Evolutionary conservation across 108 stramenopile genomes (phyloP), one percentile per base, ranked within the genome.

Genomic region (Bacterosira constricta): DNA sequence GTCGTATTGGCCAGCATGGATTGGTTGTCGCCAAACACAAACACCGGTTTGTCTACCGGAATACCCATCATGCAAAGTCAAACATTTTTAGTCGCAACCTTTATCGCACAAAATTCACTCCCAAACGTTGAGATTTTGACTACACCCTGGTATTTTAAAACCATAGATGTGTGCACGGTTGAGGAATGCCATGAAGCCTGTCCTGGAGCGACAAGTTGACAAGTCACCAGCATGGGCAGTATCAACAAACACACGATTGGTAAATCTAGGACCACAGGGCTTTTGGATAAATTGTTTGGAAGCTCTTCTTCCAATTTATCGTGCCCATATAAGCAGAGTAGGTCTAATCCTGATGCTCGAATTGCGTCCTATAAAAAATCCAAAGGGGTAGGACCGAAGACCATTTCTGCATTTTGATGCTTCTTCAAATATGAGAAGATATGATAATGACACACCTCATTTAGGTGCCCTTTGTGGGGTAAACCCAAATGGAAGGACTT

Each of bases 11-110:
- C n/a, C 9, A 79, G 4, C 20, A 85, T 76, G 11, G 80, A 81
- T 49, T 57, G 47, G 29, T 11, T 49, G n/a, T n/a, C n/a, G n/a
- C n/a, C n/a, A n/a, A n/a, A n/a, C n/a, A n/a, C n/a, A n/a, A n/a
- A n/a, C n/a, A n/a, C n/a, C n/a, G n/a, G n/a, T n/a, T n/a, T n/a
- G n/a, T n/a, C n/a, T 15, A 44, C 42, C 15, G 42, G 63, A 2
- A 80, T 58, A n/a, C 80, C 84, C 80, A 77, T 73, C 66, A 78
- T 81, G 4, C 80, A 53, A 12, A 80, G 35, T 60, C 64, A 1
- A 23, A 78, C 11, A 17, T 34, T 67, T 47, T 83, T 80, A 44
- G 12, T 36, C 27, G 60, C 57, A 51, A 11, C 31, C 53, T 71
- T 66, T 41, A 75, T 35, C 3, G 65, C 73, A 25, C 44, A 39